Evolutionary conservation across 2,329 filamentous ascomycete genomes (phyloP).

Genomic region (Penicillium aurantiogriseum): DNA sequence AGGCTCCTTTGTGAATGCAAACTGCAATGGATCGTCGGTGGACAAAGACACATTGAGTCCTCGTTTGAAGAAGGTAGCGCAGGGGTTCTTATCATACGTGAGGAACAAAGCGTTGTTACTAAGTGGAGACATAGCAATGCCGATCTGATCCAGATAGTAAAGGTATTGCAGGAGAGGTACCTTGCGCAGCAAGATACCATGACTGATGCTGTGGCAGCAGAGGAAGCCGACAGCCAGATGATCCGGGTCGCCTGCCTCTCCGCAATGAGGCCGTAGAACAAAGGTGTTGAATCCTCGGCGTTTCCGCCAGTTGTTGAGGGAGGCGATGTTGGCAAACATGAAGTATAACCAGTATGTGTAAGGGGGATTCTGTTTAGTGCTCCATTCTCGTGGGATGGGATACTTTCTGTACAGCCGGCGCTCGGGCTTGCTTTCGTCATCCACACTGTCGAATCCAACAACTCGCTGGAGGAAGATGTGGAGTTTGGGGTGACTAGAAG

Average conservation of each 20-base stretch:
- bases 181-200: constrained; percentile 87
- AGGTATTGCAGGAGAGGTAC: constrained; percentile 94
- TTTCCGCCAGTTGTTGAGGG: constrained; percentile 87
- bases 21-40: constrained; percentile 94
- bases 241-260: constrained; percentile 94
- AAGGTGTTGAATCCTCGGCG: constrained; percentile 95
- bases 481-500: constrained; percentile 81
- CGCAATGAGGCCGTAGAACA: constrained; percentile 86
- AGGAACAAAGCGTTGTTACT: constrained; percentile 97
- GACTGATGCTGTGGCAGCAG: constrained; percentile 95
- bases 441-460: constrained; percentile 95
- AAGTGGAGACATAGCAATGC: constrained; percentile 97
- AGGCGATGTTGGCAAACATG: constrained; percentile 88
- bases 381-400: constrained; percentile 83
- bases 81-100: constrained; percentile 95
- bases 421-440: constrained; percentile 97
- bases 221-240: constrained; percentile 88
- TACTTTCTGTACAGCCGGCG: constrained; percentile 94
- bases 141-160: constrained; percentile 97
- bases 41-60: constrained; percentile 94
- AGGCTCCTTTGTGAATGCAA: constrained; percentile 97
- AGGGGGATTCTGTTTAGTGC: constrained; percentile 89
- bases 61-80: constrained; percentile 90
- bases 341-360: constrained; percentile 99
- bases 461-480: constrained; percentile 94